A percentile compares a stretch with the other conserved stretches of the same genome.
phyloP scores from a whole-genome alignment of 169 alveolate genomes.

The Cystoisospora suis region DNA sequence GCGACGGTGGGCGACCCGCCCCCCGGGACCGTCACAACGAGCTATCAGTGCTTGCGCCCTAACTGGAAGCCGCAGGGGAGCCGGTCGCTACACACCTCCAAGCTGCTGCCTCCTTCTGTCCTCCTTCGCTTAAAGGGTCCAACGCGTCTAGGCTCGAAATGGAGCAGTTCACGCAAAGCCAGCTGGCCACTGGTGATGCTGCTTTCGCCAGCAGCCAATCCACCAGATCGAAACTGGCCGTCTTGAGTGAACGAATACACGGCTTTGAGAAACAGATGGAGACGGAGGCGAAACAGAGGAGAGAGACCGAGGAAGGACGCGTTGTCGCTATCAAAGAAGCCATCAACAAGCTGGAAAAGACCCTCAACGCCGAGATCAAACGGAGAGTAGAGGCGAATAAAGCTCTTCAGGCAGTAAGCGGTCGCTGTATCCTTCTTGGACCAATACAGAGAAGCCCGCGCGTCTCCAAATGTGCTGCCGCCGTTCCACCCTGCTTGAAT shows the following conservation, averaged over 20 bases:
- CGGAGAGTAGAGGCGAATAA: conserved; percentile 68
- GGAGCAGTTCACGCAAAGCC: conserved; percentile 12
- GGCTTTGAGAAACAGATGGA: conserved; percentile 66
- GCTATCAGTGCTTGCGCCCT: no score
- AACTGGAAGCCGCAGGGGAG: no score
- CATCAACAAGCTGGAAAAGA: conserved; percentile 60
- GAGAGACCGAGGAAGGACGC: conserved; percentile 63
- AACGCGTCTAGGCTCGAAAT: not conserved
- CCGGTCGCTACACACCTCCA: no score
- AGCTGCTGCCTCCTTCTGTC: no score
- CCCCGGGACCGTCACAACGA: no score
- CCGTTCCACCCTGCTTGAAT: no score
- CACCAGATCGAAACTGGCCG: conserved; percentile 54
- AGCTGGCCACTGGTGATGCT: not conserved
- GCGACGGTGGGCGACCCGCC: no score
- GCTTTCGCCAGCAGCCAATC: conserved; percentile 35
- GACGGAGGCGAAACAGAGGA: conserved; percentile 50
- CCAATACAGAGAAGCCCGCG: no score
- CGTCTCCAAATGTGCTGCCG: no score
- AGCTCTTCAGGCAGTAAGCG: conserved; percentile 59
- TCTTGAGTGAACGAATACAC: conserved; percentile 44
- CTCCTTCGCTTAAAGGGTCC: no score
- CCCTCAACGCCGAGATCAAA: conserved; percentile 66
- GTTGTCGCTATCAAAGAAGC: conserved; percentile 49
- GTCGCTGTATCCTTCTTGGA: no score